These are phyloP conservation scores for Porpolomopsis calyptriformis DNA, from an alignment of 768 basidiomycete genomes.

Conservation along the genomic window DNA sequence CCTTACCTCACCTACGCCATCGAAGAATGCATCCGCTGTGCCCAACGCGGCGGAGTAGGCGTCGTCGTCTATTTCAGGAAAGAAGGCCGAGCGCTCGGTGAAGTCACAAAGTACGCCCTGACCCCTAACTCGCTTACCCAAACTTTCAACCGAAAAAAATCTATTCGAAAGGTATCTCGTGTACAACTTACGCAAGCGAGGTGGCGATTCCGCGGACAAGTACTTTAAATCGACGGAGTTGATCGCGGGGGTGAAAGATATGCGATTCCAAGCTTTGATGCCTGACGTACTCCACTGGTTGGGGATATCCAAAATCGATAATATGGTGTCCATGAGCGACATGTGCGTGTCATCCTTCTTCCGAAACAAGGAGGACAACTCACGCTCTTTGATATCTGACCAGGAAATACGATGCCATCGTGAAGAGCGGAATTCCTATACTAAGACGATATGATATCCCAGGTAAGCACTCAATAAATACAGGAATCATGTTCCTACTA, in stretches of 20 bases:
- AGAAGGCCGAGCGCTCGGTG: conserved; percentile 86
- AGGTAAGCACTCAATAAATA: conserved; percentile 28
- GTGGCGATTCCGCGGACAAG: conserved; percentile 83
- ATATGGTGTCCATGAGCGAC: conserved; percentile 86
- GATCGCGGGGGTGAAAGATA: conserved; percentile 91
- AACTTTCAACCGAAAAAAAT: background rate
- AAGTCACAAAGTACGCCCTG: conserved; percentile 79
- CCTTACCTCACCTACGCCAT: conserved; percentile 90
- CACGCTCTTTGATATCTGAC: conserved; percentile 2
- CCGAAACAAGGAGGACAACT: background rate
- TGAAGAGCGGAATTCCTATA: conserved; percentile 79
- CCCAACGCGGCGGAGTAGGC: conserved; percentile 71
- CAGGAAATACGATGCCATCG: conserved; percentile 93
- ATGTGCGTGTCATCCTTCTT: conserved; percentile 35
- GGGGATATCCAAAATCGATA: conserved; percentile 81
- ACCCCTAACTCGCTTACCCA: background rate
- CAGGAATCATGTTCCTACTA: background rate
- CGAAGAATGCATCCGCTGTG: conserved; percentile 81
- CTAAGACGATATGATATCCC: conserved; percentile 79
- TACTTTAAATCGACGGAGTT: conserved; percentile 93
- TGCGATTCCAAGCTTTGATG: conserved; percentile 93
- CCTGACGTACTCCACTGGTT: conserved; percentile 95
- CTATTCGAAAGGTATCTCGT: conserved; percentile 62
- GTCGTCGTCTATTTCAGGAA: conserved; percentile 92
- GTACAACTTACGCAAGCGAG: conserved; percentile 93